Base-by-base conservation (phyloP, 176 grass and related monocot species). In the Aegilops tauschii region DNA sequence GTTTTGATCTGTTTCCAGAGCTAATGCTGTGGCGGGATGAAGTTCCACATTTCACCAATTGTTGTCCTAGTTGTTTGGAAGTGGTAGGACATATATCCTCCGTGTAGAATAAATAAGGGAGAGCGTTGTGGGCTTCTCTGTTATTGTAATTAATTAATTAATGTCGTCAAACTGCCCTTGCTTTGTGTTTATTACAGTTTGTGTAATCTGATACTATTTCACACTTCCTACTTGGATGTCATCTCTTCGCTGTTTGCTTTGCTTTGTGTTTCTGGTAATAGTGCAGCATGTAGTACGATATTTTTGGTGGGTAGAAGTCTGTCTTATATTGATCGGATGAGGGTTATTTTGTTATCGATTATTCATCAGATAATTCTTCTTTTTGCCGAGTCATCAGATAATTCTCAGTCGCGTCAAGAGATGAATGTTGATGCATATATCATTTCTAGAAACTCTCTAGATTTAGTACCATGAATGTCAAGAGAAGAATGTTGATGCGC, bases 1-100 rank as follows among this genome's bases (percentile, higher is more conserved):
- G 44, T 90, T 87, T 90, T 90, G 85, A 87, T 88, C 70, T 70
- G 69, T 69, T 88, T 69, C 64, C 29, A 56, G 82, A 77, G 80
- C 70, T 87, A 30, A 36, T 87, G 81, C 32, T 59, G 62, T 84
- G 68, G 12, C 50, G 76, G 73, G 76, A 80, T 45, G 56, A 64
- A 68, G 10, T 84, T 80, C 49, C 68, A 76, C 35, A 81, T 87
- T 83, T 73, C 45, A 61, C 77, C n/a, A 36, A 47, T 61, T 88
- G 77, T 54, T 87, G 45, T 72, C 68, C 17, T 64, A 30, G 34
- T 70, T 50, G 52, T 82, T 77, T 63, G 66, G 50, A 36, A 81
- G 31, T 69, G 68, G n/a, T 87, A 39, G 69, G 42, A 30, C 30
- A 61, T 54, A 54, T 71, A 17, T 68, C 76, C 77, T 61, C 59